Conservation (phyloP, 1,139 yeast species). For the Geotrichum restrictum region DNA sequence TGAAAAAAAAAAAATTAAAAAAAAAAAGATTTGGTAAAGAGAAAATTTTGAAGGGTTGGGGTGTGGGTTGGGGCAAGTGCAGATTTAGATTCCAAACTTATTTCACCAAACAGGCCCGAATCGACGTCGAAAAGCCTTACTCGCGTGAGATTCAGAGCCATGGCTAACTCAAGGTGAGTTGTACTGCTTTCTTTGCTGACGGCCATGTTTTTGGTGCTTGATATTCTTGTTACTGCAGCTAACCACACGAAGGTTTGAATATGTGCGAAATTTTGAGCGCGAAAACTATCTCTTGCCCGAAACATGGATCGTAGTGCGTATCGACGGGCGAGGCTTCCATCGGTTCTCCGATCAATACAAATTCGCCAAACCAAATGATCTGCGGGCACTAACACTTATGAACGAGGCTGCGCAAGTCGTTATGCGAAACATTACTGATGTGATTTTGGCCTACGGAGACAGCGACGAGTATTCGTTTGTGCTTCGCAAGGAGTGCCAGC, state of each 20-base stretch:
- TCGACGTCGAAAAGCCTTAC: neutral
- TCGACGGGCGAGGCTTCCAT: constrained; percentile 95
- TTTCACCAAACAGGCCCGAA: too few relatives aligned
- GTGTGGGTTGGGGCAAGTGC: neutral
- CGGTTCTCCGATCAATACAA: constrained; percentile 65
- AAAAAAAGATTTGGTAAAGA: neutral
- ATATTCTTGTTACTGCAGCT: too few relatives aligned
- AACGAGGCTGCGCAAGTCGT: constrained; percentile 71
- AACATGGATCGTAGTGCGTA: constrained; percentile 74
- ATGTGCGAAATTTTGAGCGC: constrained; percentile 76
- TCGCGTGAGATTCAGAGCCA: constrained; percentile 1
- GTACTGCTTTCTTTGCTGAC: too few relatives aligned
- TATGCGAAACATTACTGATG: constrained; percentile 63
- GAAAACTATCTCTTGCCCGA: constrained; percentile 72
- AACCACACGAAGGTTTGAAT: constrained; percentile 83
- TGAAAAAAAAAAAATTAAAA: constrained; percentile 3
- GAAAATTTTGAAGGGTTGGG: constrained; percentile 8
- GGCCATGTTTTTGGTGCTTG: too few relatives aligned
- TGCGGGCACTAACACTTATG: constrained; percentile 70
- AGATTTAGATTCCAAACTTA: neutral
- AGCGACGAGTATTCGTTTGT: constrained; percentile 91
- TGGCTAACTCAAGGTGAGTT: constrained; percentile 30
- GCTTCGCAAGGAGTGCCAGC: constrained; percentile 53
- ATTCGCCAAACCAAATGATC: constrained; percentile 85
- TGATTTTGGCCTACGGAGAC: constrained; percentile 84